Evolutionary conservation across 2,329 filamentous ascomycete species (phyloP).

Genomic region (Aspergillus neoniger): DNA sequence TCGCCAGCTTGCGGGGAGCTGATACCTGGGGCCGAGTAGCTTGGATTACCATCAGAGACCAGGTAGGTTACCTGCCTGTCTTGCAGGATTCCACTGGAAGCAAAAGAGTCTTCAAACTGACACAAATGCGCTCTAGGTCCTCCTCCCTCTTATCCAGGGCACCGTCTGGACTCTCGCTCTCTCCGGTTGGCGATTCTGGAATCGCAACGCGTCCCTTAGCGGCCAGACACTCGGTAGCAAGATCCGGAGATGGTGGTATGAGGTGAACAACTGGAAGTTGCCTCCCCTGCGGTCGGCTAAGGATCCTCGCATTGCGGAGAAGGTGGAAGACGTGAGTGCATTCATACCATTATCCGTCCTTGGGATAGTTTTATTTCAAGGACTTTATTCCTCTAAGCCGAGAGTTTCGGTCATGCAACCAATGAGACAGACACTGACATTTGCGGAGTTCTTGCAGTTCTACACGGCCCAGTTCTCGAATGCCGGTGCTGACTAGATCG

Average conservation of each 20-base stretch:
- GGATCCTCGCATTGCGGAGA: conserved; percentile 37
- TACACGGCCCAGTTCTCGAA: conserved; percentile 40
- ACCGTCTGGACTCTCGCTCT: conserved; percentile 83
- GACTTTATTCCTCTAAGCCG: too few relatives aligned
- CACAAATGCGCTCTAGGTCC: conserved; percentile 56
- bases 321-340: conserved; percentile 48
- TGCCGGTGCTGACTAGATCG: conserved; percentile 30
- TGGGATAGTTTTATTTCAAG: too few relatives aligned
- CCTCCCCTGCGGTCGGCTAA: conserved; percentile 47
- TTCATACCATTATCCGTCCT: neutral
- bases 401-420: too few relatives aligned
- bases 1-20: conserved; percentile 80
- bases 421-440: conserved; percentile 27
- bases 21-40: conserved; percentile 76
- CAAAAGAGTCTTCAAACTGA: neutral
- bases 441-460: conserved; percentile 40
- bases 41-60: conserved; percentile 85
- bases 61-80: conserved; percentile 56
- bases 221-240: conserved; percentile 76
- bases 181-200: conserved; percentile 88
- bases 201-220: conserved; percentile 72
- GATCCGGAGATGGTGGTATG: conserved; percentile 90
- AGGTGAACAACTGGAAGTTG: conserved; percentile 85
- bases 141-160: conserved; percentile 86
- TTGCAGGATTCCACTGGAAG: neutral